These are phyloP conservation scores for Stemphylium beticola DNA, from an alignment of 2,329 filamentous ascomycete species.

Conservation along the genomic window DNA sequence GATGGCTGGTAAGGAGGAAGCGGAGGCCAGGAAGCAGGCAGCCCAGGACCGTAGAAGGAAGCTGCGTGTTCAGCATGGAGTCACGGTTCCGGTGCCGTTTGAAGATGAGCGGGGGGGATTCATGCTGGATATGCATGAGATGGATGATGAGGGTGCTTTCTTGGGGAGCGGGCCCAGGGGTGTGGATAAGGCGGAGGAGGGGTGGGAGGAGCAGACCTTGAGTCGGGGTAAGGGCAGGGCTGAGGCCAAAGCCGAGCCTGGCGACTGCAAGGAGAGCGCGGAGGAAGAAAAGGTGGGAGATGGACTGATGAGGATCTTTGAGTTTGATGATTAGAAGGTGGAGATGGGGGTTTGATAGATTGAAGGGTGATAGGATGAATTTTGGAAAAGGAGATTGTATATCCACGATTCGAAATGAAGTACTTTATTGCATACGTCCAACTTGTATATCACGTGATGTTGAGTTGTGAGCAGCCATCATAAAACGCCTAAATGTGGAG, in stretches of 20 bases:
- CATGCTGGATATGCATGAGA: constrained; percentile 5
- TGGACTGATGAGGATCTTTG: not conserved
- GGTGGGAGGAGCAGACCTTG: not conserved
- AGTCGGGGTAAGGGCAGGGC: not conserved
- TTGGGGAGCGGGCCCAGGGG: not conserved
- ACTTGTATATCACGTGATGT: too few species aligned
- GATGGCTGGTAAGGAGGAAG: not conserved
- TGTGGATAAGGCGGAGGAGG: not conserved
- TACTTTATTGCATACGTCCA: too few species aligned
- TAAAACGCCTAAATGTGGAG: too few species aligned
- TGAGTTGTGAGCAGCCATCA: too few species aligned
- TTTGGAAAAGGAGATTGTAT: too few species aligned
- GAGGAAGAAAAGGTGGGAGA: not conserved
- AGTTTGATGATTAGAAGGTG: not conserved
- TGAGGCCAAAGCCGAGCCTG: not conserved
- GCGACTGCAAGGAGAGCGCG: not conserved
- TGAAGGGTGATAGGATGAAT: not conserved
- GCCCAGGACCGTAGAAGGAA: not conserved
- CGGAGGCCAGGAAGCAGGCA: not conserved
- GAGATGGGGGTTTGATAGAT: not conserved
- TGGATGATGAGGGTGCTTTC: not conserved
- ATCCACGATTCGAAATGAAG: too few species aligned
- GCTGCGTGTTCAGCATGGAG: not conserved
- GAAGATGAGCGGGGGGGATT: constrained; percentile 3
- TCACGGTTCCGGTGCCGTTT: not conserved